These are phyloP conservation scores for Chlamydomonas urium DNA, from an alignment of 139 green algal genomes.

Conservation along the genomic window DNA sequence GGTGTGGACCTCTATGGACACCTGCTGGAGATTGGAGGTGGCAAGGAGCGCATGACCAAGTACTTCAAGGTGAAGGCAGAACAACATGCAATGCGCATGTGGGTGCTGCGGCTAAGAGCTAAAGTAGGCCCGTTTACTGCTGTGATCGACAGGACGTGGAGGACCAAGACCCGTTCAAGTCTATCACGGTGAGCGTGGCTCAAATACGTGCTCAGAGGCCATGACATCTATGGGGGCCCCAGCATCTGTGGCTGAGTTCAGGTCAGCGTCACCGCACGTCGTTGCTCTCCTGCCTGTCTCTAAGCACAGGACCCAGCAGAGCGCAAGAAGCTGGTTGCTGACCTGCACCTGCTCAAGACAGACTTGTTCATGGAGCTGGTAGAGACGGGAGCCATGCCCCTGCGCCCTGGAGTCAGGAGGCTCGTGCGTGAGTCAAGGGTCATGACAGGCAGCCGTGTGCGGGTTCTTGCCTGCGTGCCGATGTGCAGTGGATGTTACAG, in stretches of 20 bases:
- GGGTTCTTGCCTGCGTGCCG: too few relatives aligned
- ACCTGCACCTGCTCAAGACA: slow-evolving; percentile 93
- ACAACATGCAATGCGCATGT: too few relatives aligned
- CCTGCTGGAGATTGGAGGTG: slow-evolving; percentile 92
- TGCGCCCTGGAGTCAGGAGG: slow-evolving; percentile 85
- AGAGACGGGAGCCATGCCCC: slow-evolving; percentile 77
- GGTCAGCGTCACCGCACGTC: too few relatives aligned
- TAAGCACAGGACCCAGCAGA: slow-evolving; percentile 32
- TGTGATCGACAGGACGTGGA: slow-evolving; percentile 45
- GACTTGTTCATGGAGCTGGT: slow-evolving; percentile 94
- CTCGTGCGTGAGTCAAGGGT: slow-evolving; percentile 61
- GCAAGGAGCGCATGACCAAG: slow-evolving; percentile 98
- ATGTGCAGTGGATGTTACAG: too few relatives aligned
- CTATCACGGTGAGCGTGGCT: slow-evolving; percentile 33
- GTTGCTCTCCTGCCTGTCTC: too few relatives aligned
- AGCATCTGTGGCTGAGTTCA: too few relatives aligned
- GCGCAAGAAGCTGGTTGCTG: slow-evolving; percentile 60
- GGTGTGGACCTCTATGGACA: slow-evolving; percentile 88
- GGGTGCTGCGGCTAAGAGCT: too few relatives aligned
- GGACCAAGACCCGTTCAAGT: slow-evolving; percentile 68
- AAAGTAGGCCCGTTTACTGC: too few relatives aligned
- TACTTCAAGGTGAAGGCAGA: slow-evolving; percentile 83
- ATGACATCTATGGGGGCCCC: neutral
- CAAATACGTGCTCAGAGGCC: neutral
- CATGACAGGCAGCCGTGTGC: neutral